Conservation (phyloP, 139 green algal species). For the Coccomyxa sp. region DNA sequence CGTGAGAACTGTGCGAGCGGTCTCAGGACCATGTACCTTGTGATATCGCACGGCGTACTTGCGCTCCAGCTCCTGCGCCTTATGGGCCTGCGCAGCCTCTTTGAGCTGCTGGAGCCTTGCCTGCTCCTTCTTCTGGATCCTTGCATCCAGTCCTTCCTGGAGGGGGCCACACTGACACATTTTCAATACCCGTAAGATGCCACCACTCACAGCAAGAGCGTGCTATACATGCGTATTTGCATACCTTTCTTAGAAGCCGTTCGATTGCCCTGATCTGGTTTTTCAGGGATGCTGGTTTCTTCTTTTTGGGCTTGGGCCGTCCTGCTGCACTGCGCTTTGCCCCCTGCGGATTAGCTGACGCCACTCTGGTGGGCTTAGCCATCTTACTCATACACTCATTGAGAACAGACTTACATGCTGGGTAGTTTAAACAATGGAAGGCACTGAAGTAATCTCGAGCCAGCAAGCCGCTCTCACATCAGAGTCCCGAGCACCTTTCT, state of each 20-base stretch:
- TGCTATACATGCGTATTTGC: background rate
- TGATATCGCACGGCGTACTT: constrained; percentile 71
- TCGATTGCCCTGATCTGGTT: constrained; percentile 55
- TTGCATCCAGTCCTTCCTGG: constrained; percentile 40
- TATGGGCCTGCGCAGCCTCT: constrained; percentile 12
- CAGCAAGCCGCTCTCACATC: too few species aligned
- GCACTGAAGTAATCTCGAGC: too few species aligned
- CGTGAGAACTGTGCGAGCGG: too few species aligned
- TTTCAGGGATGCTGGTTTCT: constrained; percentile 38
- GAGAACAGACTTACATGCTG: too few species aligned
- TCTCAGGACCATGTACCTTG: constrained; percentile 41
- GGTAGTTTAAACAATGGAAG: too few species aligned
- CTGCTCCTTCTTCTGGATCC: constrained; percentile 42
- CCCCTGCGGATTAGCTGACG: too few species aligned
- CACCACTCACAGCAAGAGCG: background rate
- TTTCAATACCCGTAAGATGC: background rate
- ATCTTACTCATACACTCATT: too few species aligned
- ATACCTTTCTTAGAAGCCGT: constrained; percentile 57
- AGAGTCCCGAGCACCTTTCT: too few species aligned
- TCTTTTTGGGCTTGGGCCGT: too few species aligned
- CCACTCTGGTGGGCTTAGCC: too few species aligned
- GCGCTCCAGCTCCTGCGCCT: constrained; percentile 43
- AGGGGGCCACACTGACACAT: background rate
- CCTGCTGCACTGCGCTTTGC: too few species aligned
- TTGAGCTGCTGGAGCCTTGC: constrained; percentile 50